Conservation (phyloP, 2,329 filamentous ascomycete species). For the Colletotrichum nymphaeae region DNA sequence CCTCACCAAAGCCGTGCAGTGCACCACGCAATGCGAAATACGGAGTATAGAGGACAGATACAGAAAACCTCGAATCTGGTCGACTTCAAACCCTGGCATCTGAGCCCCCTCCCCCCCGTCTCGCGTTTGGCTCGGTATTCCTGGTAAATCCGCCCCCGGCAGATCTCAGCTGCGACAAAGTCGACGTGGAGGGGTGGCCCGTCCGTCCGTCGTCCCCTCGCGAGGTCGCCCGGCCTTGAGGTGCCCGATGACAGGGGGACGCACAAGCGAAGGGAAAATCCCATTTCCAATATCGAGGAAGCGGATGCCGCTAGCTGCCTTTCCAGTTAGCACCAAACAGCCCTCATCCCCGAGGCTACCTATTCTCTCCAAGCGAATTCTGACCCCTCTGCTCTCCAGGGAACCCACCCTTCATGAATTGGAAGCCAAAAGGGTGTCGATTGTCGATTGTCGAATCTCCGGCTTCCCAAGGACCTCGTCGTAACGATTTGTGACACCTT, state of each 20-base stretch:
- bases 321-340: conserved; percentile 17
- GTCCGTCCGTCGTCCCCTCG: background rate
- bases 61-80: background rate
- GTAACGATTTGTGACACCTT: background rate
- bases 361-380: conserved; percentile 9
- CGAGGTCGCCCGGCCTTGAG: background rate
- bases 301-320: conserved; percentile 21
- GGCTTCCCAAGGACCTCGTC: background rate
- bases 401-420: conserved; percentile 19
- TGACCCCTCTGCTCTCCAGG: conserved; percentile 27
- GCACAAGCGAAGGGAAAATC: conserved; percentile 10
- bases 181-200: conserved; percentile 22
- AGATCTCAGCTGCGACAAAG: conserved; percentile 31
- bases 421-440: conserved; percentile 6
- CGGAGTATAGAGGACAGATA: no score
- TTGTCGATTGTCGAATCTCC: background rate
- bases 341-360: conserved; percentile 4
- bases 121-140: conserved; percentile 33
- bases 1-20: background rate
- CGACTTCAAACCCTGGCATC: background rate
- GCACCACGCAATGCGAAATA: no score
- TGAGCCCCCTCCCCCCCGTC: background rate
- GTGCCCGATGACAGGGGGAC: conserved; percentile 26
- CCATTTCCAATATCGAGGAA: conserved; percentile 30
- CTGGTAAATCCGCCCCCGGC: conserved; percentile 33